Percentiles rank a stretch among this genome's conserved stretches.
phyloP scores from a whole-genome alignment of 1,139 yeast genomes.

The Debaryomycetaceae sp. region DNA sequence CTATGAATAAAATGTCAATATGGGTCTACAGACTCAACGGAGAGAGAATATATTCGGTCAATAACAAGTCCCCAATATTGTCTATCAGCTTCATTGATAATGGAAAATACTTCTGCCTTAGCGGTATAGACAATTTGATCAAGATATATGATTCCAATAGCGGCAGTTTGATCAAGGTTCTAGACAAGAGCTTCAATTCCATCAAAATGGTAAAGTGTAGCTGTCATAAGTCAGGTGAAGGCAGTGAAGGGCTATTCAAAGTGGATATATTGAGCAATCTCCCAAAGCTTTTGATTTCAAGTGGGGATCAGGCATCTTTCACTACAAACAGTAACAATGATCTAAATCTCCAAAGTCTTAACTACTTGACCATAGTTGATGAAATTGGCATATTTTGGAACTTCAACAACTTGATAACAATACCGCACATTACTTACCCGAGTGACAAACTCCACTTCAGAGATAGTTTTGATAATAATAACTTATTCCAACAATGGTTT shows the following conservation, averaged over 20 bases:
- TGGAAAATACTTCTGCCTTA: slow-evolving; percentile 42
- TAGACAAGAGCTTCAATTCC: slow-evolving; percentile 15
- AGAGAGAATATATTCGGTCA: slow-evolving; percentile 51
- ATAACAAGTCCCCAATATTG: slow-evolving; percentile 32
- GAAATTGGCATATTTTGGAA: slow-evolving; percentile 21
- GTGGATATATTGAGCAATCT: slow-evolving; percentile 24
- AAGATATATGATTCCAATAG: slow-evolving; percentile 50
- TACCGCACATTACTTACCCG: slow-evolving; percentile 19
- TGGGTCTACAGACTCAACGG: slow-evolving; percentile 57
- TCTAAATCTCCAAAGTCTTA: slow-evolving; percentile 11
- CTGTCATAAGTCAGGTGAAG: slow-evolving; percentile 1
- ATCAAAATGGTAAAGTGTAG: slow-evolving; percentile 27
- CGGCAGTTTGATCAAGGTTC: slow-evolving; percentile 35
- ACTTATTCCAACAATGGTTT: slow-evolving; percentile 30
- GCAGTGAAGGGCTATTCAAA: slow-evolving; percentile 14
- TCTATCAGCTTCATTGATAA: slow-evolving; percentile 33
- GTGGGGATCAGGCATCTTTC: slow-evolving; percentile 1
- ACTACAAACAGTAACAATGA: slow-evolving; percentile 5
- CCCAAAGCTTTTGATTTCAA: slow-evolving; percentile 19
- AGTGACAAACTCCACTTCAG: slow-evolving; percentile 9
- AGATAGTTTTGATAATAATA: slow-evolving; percentile 16
- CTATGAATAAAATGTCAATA: slow-evolving; percentile 46
- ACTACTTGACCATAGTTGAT: slow-evolving; percentile 27
- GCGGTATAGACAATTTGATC: slow-evolving; percentile 43
- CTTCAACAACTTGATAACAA: slow-evolving; percentile 32